Evolutionary conservation across 164 flowering plant species (phyloP).

Genomic region (Aristolochia fimbriata): DNA sequence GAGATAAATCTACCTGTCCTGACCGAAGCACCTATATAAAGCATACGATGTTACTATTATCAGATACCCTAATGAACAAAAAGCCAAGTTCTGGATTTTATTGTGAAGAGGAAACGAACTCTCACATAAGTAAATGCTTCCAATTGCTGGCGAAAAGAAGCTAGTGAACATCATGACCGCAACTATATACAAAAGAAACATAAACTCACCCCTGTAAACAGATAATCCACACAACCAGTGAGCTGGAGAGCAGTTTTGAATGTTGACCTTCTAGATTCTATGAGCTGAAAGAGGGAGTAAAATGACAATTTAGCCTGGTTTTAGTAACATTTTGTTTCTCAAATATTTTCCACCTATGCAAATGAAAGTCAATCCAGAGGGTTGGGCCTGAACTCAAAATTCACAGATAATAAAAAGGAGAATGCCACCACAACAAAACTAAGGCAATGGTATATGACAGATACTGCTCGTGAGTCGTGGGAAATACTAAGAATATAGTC

Average conservation of each 20-base stretch:
- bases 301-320: not conserved
- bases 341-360: too few relatives aligned
- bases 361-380: too few relatives aligned
- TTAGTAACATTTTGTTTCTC: too few relatives aligned
- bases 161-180: not conserved
- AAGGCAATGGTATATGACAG: not conserved
- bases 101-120: not conserved
- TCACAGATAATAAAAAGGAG: too few relatives aligned
- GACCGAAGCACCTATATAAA: constrained; percentile 71
- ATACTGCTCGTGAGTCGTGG: too few relatives aligned
- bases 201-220: constrained; percentile 47
- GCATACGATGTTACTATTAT: not conserved
- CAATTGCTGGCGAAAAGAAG: constrained; percentile 69
- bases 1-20: constrained; percentile 89
- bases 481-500: not conserved
- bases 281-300: constrained; percentile 42
- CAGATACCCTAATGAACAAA: too few relatives aligned
- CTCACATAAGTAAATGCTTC: constrained; percentile 94
- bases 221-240: constrained; percentile 56
- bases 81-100: too few relatives aligned
- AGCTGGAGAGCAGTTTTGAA: constrained; percentile 54
- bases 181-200: not conserved
- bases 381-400: too few relatives aligned
- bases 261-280: constrained; percentile 75
- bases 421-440: not conserved